Evolutionary conservation across 768 basidiomycete species (phyloP), one percentile per base, ranked within the genome.

Genomic region (Tremella mesenterica): DNA sequence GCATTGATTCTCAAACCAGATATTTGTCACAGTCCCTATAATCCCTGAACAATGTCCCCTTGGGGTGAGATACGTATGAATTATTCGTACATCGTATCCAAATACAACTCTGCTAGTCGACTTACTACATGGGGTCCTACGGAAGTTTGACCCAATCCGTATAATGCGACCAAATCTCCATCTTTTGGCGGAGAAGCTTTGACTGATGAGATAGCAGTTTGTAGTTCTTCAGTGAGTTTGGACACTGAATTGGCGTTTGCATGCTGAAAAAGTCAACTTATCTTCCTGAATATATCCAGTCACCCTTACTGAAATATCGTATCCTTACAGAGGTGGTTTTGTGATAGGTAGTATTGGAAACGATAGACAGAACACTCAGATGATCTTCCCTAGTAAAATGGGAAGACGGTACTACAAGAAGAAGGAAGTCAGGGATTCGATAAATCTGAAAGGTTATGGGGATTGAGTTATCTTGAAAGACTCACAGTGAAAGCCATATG

Each of bases 401-500:
- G n/a, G n/a, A n/a, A n/a, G n/a, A n/a, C n/a, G n/a, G n/a, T n/a
- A n/a, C n/a, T n/a, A n/a, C n/a, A n/a, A n/a, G n/a, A n/a, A n/a
- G n/a, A n/a, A n/a, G n/a, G n/a, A n/a, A n/a, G n/a, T n/a, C n/a
- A n/a, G n/a, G n/a, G n/a, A n/a, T n/a, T n/a, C n/a, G n/a, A n/a
- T n/a, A n/a, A n/a, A n/a, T n/a, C n/a, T n/a, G n/a, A n/a, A n/a
- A n/a, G n/a, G n/a, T n/a, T n/a, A n/a, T n/a, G n/a, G n/a, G n/a
- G n/a, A n/a, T n/a, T n/a, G n/a, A n/a, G n/a, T n/a, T 28, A 47
- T 47, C 7, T 21, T 26, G 6, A 12, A 9, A 12, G 48, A 62
- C 85, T 63, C 64, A 93, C 89, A 63, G 93, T 99, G 74, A 85
- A 86, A 30, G 91, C 91, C 60, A 97, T 87, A 73, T 99, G 95